Conservation (phyloP, 495 filamentous ascomycete genomes). For the Penicillium silybi region DNA sequence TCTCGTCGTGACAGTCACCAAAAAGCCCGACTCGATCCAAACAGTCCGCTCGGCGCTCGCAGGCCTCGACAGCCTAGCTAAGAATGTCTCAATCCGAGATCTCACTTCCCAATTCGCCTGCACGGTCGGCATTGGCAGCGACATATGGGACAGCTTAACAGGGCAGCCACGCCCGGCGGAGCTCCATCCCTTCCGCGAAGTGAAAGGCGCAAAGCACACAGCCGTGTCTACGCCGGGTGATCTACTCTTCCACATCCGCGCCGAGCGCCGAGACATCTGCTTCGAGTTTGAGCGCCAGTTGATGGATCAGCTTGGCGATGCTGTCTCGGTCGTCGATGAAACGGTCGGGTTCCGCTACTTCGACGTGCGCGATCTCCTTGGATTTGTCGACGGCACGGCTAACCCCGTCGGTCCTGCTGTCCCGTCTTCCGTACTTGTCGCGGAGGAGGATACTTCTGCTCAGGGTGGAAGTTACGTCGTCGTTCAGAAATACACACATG, state of each 20-base stretch:
- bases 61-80: slow-evolving; percentile 41
- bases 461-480: slow-evolving; percentile 54
- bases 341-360: slow-evolving; percentile 58
- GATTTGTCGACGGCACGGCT: slow-evolving; percentile 57
- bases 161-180: slow-evolving; percentile 44
- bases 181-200: slow-evolving; percentile 47
- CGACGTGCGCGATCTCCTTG: slow-evolving; percentile 54
- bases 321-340: slow-evolving; percentile 46
- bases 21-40: slow-evolving; percentile 30
- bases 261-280: slow-evolving; percentile 53
- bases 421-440: slow-evolving; percentile 38
- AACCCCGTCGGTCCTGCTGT: slow-evolving; percentile 52
- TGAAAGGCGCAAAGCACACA: slow-evolving; percentile 43
- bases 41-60: slow-evolving; percentile 45
- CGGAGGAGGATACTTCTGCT: slow-evolving; percentile 36
- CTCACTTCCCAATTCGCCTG: slow-evolving; percentile 46
- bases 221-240: slow-evolving; percentile 53
- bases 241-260: slow-evolving; percentile 54
- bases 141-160: slow-evolving; percentile 46
- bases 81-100: slow-evolving; percentile 54
- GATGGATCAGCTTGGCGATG: slow-evolving; percentile 44
- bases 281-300: slow-evolving; percentile 56
- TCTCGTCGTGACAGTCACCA: slow-evolving; percentile 42
- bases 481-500: slow-evolving; percentile 56
- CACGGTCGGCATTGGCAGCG: slow-evolving; percentile 52